Evolutionary conservation across 2,329 filamentous ascomycete species (phyloP).

Genomic region (Colletotrichum sp.): DNA sequence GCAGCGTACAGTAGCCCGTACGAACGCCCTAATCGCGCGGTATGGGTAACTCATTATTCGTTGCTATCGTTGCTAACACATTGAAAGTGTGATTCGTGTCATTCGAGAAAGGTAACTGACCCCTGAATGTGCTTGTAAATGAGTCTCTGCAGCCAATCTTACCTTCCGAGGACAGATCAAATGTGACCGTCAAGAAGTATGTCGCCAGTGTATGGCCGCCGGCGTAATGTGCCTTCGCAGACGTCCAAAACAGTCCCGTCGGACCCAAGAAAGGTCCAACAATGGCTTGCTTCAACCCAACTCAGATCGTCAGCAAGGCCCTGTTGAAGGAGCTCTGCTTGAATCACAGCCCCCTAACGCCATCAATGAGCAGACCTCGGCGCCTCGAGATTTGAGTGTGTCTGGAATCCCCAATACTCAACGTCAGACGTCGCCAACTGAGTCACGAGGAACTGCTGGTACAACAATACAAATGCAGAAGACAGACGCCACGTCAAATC

Average conservation of each 20-base stretch:
- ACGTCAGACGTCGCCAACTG: neutral
- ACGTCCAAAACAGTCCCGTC: neutral
- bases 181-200: neutral
- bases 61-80: too few species aligned
- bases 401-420: accelerated
- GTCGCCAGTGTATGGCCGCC: neutral
- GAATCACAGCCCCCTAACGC: accelerated
- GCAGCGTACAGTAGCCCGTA: neutral
- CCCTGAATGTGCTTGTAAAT: neutral
- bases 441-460: neutral
- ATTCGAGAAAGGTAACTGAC: neutral
- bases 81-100: neutral
- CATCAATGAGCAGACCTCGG: neutral
- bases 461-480: neutral
- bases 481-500: neutral
- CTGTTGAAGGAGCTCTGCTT: neutral
- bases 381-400: neutral
- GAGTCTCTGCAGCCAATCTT: neutral
- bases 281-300: neutral
- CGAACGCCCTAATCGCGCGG: neutral
- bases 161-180: neutral
- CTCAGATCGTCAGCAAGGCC: neutral
- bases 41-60: neutral
- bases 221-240: neutral
- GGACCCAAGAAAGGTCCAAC: accelerated